Conservation (phyloP, 352 stramenopile genomes). For the Globisporangium iwayamae region DNA sequence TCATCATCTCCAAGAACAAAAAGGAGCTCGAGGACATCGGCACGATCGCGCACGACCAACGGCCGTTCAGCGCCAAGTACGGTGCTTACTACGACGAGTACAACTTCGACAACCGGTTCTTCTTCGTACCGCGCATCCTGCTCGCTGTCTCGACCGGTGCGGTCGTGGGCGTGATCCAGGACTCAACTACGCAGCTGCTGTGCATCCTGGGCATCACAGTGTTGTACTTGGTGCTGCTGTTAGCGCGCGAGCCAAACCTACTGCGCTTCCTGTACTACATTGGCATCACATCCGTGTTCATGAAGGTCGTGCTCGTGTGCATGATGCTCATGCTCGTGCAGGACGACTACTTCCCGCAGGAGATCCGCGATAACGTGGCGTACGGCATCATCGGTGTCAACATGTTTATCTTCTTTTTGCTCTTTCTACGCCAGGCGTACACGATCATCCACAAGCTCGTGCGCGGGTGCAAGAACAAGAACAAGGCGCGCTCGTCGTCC, state of each 20-base stretch:
- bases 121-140: constrained; percentile 79
- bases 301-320: constrained; percentile 79
- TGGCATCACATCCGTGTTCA: constrained; percentile 65
- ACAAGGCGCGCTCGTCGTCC: constrained; percentile 20
- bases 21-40: constrained; percentile 75
- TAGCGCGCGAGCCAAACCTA: constrained; percentile 70
- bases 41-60: constrained; percentile 73
- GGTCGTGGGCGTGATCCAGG: constrained; percentile 64
- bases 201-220: constrained; percentile 67
- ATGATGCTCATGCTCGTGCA: constrained; percentile 79
- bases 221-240: constrained; percentile 65
- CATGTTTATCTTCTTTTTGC: constrained; percentile 78
- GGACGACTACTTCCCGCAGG: constrained; percentile 78
- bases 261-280: constrained; percentile 85
- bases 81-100: constrained; percentile 87
- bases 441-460: constrained; percentile 71
- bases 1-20: constrained; percentile 59
- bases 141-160: constrained; percentile 65
- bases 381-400: constrained; percentile 86
- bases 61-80: constrained; percentile 78
- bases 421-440: constrained; percentile 79
- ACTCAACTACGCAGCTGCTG: constrained; percentile 70
- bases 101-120: constrained; percentile 88
- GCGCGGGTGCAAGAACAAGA: constrained; percentile 42
- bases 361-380: constrained; percentile 73